phyloP scores from a whole-genome alignment of 2,329 filamentous ascomycete genomes.

The Cordyceps tenuipes region DNA sequence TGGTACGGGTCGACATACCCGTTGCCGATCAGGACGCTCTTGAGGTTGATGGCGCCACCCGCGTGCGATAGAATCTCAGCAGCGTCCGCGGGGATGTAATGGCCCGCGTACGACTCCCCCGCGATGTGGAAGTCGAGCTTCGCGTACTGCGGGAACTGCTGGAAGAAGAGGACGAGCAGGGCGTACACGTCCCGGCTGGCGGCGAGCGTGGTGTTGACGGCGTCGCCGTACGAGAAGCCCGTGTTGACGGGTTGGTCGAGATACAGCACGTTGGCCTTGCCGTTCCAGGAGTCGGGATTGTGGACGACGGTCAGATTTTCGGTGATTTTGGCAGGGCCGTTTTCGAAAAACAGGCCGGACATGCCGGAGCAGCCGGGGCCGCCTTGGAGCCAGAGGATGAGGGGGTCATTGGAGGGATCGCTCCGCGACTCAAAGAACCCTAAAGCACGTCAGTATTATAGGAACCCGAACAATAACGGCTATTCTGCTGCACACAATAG shows the following conservation, averaged over 20 bases:
- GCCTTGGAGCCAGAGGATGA: conserved; percentile 91
- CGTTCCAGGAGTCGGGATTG: conserved; percentile 89
- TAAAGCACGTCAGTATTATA: neutral
- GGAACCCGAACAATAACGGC: neutral
- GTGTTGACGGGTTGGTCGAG: conserved; percentile 98
- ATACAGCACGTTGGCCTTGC: conserved; percentile 34
- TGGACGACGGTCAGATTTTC: conserved; percentile 73
- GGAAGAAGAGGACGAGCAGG: conserved; percentile 94
- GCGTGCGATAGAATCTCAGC: conserved; percentile 88
- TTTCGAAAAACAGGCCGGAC: conserved; percentile 94
- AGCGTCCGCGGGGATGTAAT: conserved; percentile 90
- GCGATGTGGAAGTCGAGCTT: conserved; percentile 96
- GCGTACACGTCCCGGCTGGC: conserved; percentile 98
- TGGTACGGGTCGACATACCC: conserved; percentile 88
- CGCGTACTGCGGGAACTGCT: conserved; percentile 94
- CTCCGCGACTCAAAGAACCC: conserved; percentile 97
- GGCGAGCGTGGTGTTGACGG: conserved; percentile 87
- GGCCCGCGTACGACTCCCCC: conserved; percentile 89
- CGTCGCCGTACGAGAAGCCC: conserved; percentile 89
- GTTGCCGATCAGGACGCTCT: conserved; percentile 92
- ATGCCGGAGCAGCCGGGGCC: conserved; percentile 95
- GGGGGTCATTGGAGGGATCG: conserved; percentile 91
- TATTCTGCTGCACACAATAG: conserved; percentile 53
- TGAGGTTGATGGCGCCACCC: conserved; percentile 95
- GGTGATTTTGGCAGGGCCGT: conserved; percentile 83